A percentile compares a stretch with the other conserved stretches of the same genome.
Conservation (phyloP, 2,329 filamentous ascomycete genomes). For the Claviceps pusilla region DNA sequence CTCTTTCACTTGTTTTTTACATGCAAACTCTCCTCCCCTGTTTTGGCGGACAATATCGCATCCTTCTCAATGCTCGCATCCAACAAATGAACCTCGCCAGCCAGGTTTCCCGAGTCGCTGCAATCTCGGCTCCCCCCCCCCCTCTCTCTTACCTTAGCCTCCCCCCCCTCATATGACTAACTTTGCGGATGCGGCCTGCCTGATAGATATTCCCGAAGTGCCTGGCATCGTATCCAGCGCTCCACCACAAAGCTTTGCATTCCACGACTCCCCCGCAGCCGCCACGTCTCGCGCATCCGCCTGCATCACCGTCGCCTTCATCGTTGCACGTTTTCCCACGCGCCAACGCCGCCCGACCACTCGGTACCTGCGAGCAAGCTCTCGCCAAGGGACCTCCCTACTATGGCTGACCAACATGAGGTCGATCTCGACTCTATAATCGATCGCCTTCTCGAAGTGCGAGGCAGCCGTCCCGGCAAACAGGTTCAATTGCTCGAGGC, state of each 20-base stretch:
- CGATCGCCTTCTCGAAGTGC: constrained; percentile 91
- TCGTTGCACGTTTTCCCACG: constrained; percentile 5
- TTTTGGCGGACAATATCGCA: background rate
- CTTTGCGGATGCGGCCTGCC: constrained; percentile 1
- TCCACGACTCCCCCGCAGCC: constrained; percentile 13
- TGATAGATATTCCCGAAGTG: constrained; percentile 18
- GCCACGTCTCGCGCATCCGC: constrained; percentile 16
- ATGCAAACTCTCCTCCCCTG: background rate
- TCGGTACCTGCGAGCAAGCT: constrained; percentile 25
- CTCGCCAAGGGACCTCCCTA: constrained; percentile 21
- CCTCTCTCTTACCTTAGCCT: background rate
- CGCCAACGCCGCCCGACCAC: constrained; percentile 10
- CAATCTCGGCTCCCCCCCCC: background rate
- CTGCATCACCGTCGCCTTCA: constrained; percentile 12
- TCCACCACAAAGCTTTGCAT: constrained; percentile 9
- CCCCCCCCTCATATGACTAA: background rate
- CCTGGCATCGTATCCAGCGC: constrained; percentile 14
- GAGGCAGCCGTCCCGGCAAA: constrained; percentile 94
- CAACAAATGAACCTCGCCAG: background rate
- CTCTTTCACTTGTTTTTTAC: background rate
- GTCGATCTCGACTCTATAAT: constrained; percentile 99
- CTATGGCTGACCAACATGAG: constrained; percentile 59
- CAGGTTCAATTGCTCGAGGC: constrained; percentile 93
- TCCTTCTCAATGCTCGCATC: background rate
- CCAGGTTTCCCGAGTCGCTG: background rate